Evolutionary conservation across 768 basidiomycete species (phyloP), one percentile per base, ranked within the genome.

Genomic region (Xanthoconium stramineum): DNA sequence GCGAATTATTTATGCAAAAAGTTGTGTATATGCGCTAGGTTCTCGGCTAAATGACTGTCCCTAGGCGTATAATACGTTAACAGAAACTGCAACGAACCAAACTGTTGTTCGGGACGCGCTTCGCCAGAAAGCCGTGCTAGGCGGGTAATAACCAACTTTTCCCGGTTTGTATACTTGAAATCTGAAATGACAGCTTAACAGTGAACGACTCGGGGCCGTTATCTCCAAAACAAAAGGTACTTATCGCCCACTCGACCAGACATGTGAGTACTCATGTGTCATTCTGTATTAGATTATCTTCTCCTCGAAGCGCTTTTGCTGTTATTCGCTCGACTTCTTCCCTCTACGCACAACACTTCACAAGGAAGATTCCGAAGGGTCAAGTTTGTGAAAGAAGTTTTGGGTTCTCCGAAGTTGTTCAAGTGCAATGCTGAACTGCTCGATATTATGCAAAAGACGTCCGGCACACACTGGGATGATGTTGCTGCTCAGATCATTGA

Each of bases 271-370:
- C 28, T 44, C 12, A 58, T 38, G 5, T 35, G 5, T 35, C 28
- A 20, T 47, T 33, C 12, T 47, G 9, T 59, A 35, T 64, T 36
- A 85, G 86, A 82, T 52, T 85, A 78, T 61, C 69, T 86, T 17
- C 76, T 78, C 14, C 67, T 85, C 42, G 86, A 88, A 64, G 75
- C 78, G 15, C 74, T 85, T 5, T 65, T 86, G 42, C 78, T 80
- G 50, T 61, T 88, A 1, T 79, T 86, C 63, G 84, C 79, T 35
- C 78, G 79, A 39, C 69, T 85, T 14, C 67, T 86, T 28, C 83
- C 84, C 17, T 70, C 80, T 13, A 66, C 72, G 6, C 70, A 75
- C 47, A 66, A 64, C n/a, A 70, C 67, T 11, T 56, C 64, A 1
- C 71, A 74, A 40, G 74, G 75, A 38, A 67, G 64, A 19, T 49